Conservation (phyloP, 2,329 filamentous ascomycete genomes). For the Cryphonectria parasitica region DNA sequence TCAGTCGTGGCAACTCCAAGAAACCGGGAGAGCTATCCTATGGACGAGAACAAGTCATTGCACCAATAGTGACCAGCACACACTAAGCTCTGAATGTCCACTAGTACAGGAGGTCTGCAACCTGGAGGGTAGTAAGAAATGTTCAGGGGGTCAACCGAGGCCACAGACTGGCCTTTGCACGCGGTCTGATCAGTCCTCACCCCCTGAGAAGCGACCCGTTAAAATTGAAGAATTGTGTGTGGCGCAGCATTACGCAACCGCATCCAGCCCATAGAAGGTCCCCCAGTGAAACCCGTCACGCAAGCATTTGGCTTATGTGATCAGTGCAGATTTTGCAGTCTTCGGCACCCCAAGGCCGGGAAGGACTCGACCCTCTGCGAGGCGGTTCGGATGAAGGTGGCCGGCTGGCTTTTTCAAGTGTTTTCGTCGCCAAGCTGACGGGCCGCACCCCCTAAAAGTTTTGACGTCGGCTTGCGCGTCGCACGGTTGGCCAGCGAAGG, state of each 20-base stretch:
- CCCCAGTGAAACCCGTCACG: background rate
- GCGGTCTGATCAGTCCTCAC: background rate
- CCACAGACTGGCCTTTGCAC: background rate
- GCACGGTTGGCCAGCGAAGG: background rate
- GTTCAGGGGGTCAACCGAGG: background rate
- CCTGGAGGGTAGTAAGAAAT: background rate
- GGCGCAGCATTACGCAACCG: conserved; percentile 11
- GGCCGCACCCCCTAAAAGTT: background rate
- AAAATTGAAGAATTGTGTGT: background rate
- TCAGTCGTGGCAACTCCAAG: background rate
- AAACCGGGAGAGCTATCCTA: background rate
- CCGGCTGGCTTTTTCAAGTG: background rate
- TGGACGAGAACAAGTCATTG: background rate
- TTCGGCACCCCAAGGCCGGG: background rate
- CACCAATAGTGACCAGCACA: background rate
- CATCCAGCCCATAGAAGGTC: background rate
- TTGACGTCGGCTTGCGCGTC: conserved; percentile 5
- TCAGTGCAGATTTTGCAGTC: conserved; percentile 1
- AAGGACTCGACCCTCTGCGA: background rate
- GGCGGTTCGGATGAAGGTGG: conserved; percentile 1
- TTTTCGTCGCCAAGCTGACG: background rate
- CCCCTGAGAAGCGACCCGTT: background rate
- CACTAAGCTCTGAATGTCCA: background rate
- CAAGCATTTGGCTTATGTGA: background rate
- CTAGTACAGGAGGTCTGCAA: background rate